These are phyloP conservation scores for Trichaptum fuscoviolaceum DNA, from an alignment of 768 basidiomycete species.

Conservation along the genomic window DNA sequence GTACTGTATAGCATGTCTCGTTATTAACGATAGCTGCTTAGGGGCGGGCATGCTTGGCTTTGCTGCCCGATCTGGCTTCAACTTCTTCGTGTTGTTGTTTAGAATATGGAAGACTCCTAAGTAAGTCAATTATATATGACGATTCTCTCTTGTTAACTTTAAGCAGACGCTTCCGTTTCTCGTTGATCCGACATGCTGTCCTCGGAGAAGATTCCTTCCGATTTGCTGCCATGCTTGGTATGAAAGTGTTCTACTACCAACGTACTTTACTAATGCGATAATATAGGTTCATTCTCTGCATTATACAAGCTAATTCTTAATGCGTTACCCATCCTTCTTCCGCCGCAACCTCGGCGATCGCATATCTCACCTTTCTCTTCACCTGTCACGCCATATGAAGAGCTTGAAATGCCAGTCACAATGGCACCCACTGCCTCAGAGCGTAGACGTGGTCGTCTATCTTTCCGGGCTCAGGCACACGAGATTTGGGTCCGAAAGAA, in stretches of 20 bases:
- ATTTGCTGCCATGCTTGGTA: slow-evolving; percentile 86
- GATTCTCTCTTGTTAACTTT: background rate
- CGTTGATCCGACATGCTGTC: slow-evolving; percentile 72
- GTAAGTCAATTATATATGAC: slow-evolving; percentile 34
- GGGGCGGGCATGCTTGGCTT: slow-evolving; percentile 82
- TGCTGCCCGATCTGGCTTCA: slow-evolving; percentile 76
- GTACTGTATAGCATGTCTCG: background rate
- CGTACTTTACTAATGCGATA: slow-evolving; percentile 2
- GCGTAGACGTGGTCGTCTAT: slow-evolving; percentile 45
- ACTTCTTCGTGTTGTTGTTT: slow-evolving; percentile 72
- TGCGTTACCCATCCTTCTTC: slow-evolving; percentile 63
- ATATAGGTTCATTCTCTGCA: slow-evolving; percentile 63
- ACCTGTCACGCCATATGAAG: slow-evolving; percentile 28
- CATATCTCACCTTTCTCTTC: slow-evolving; percentile 17
- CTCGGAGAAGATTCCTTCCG: slow-evolving; percentile 80
- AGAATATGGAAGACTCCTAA: slow-evolving; percentile 60
- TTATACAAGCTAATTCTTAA: slow-evolving; percentile 80
- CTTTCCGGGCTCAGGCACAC: slow-evolving; percentile 58
- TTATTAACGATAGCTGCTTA: slow-evolving; percentile 24
- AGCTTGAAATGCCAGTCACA: slow-evolving; percentile 10
- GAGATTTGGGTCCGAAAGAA: slow-evolving; percentile 58
- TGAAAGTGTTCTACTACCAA: slow-evolving; percentile 12
- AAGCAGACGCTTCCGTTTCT: slow-evolving; percentile 58
- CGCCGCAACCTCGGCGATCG: slow-evolving; percentile 28
- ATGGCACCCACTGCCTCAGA: slow-evolving; percentile 12